phyloP scores from a whole-genome alignment of 177 flowering plant genomes.

The Vitis hybrid region DNA sequence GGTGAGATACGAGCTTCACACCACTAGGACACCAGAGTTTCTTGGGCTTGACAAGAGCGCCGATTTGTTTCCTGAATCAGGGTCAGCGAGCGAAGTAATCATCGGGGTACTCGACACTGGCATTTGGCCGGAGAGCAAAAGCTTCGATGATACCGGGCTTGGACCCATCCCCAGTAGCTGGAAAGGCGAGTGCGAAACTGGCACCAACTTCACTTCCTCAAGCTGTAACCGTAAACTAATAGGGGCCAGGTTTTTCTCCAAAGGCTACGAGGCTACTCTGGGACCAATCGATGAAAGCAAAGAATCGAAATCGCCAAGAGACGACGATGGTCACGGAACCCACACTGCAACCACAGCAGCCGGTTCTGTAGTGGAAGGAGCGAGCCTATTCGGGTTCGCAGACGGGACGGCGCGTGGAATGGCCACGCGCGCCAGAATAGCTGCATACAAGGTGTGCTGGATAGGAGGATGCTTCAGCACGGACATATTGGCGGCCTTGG shows the following conservation, averaged over 20 bases:
- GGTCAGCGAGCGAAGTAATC: slow-evolving; percentile 30
- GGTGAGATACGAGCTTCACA: slow-evolving; percentile 54
- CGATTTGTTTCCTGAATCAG: slow-evolving; percentile 32
- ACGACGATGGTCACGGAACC: slow-evolving; percentile 75
- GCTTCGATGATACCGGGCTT: slow-evolving; percentile 40
- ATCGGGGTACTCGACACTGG: slow-evolving; percentile 40
- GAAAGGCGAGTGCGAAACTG: slow-evolving; percentile 40
- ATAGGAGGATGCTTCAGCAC: slow-evolving; percentile 63
- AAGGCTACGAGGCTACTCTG: slow-evolving; percentile 50
- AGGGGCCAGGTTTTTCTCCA: slow-evolving; percentile 46
- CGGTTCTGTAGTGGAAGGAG: slow-evolving; percentile 47
- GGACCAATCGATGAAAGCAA: slow-evolving; percentile 47
- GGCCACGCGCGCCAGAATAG: slow-evolving; percentile 53
- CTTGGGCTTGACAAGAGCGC: slow-evolving; percentile 44
- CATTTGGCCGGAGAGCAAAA: slow-evolving; percentile 41
- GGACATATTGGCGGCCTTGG: slow-evolving; percentile 60
- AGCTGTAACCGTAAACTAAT: slow-evolving; percentile 38
- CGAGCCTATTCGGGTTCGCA: slow-evolving; percentile 61
- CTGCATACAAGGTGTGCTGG: slow-evolving; percentile 71
- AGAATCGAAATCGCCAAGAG: slow-evolving; percentile 54
- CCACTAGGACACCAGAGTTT: slow-evolving; percentile 61
- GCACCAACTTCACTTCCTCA: slow-evolving; percentile 31
- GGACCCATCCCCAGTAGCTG: slow-evolving; percentile 37
- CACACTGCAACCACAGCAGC: slow-evolving; percentile 63
- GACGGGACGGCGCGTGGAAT: slow-evolving; percentile 64